A percentile compares a stretch with the other conserved stretches of the same genome.
These are phyloP conservation scores for Myriosclerotinia duriaeana DNA, from an alignment of 2,329 filamentous ascomycete species.

Conservation along the genomic window DNA sequence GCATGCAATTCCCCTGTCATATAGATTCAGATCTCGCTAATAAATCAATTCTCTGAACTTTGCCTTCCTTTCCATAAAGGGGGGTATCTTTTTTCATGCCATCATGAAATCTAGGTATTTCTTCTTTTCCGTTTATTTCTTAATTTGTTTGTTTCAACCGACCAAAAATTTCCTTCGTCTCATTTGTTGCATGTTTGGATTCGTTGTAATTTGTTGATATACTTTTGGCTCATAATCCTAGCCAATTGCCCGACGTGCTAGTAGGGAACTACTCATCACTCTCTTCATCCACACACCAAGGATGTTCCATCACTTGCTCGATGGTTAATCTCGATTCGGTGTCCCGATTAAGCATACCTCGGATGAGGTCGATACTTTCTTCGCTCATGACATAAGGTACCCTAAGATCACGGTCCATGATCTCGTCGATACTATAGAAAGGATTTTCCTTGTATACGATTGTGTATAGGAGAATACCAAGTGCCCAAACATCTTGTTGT, in stretches of 20 bases:
- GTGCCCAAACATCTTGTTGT: slow-evolving; percentile 97
- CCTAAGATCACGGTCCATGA: slow-evolving; percentile 93
- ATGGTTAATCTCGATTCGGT: slow-evolving; percentile 83
- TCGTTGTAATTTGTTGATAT: slow-evolving; percentile 4
- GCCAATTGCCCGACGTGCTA: slow-evolving; percentile 27
- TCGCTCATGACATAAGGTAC: slow-evolving; percentile 88
- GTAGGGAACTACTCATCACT: slow-evolving; percentile 31
- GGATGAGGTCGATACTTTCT: slow-evolving; percentile 87
- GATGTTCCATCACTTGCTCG: slow-evolving; percentile 80
- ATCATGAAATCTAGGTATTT: slow-evolving; percentile 25
- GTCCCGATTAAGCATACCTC: slow-evolving; percentile 88
- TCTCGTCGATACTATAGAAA: slow-evolving; percentile 98
- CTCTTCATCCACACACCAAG: slow-evolving; percentile 57
- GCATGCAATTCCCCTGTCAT: neutral
- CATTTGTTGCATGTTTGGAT: neutral
- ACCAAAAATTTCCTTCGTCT: neutral
- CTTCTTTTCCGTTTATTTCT: slow-evolving; percentile 9
- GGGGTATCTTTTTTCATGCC: slow-evolving; percentile 23
- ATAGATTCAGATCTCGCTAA: slow-evolving; percentile 14
- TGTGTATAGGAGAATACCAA: slow-evolving; percentile 95
- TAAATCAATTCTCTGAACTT: slow-evolving; percentile 22
- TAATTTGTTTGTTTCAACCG: slow-evolving; percentile 3
- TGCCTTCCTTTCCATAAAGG: slow-evolving; percentile 23
- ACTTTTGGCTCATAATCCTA: neutral
- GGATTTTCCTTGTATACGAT: slow-evolving; percentile 99